phyloP scores from a whole-genome alignment of 1,139 yeast species.

The Geotrichum restrictum region DNA sequence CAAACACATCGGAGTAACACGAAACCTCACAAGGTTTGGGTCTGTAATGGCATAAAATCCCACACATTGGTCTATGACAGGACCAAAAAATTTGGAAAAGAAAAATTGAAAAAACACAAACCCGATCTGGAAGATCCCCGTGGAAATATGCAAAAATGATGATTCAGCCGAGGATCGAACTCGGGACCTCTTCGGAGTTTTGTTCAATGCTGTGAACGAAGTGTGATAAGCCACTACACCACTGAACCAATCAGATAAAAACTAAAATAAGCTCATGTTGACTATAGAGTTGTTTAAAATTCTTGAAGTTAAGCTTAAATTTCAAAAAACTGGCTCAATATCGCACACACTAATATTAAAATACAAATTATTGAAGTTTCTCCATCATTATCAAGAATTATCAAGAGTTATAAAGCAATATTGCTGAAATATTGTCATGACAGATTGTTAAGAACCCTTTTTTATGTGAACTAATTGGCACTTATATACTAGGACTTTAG shows the following conservation, averaged over 20 bases:
- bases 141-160: slow-evolving; percentile 3
- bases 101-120: neutral
- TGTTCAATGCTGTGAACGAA: slow-evolving; percentile 18
- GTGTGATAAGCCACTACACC: slow-evolving; percentile 22
- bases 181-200: slow-evolving; percentile 21
- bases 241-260: slow-evolving; percentile 12
- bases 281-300: no score
- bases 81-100: neutral
- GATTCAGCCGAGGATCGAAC: slow-evolving; percentile 22
- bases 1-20: slow-evolving; percentile 10
- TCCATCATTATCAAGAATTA: no score
- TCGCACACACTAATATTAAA: no score
- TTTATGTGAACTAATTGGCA: no score
- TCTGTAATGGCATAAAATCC: slow-evolving; percentile 5
- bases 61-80: slow-evolving; percentile 6
- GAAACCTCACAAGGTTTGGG: neutral
- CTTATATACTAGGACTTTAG: no score
- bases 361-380: neutral
- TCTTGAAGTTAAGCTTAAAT: no score
- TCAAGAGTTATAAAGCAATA: no score
- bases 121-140: neutral
- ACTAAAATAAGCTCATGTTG: no score
- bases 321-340: no score
- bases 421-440: no score
- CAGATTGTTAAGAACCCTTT: no score